Percentiles rank a stretch among this genome's conserved stretches.
Conservation (phyloP, 176 grass and related monocot species). For the Aegilops bicornis region DNA sequence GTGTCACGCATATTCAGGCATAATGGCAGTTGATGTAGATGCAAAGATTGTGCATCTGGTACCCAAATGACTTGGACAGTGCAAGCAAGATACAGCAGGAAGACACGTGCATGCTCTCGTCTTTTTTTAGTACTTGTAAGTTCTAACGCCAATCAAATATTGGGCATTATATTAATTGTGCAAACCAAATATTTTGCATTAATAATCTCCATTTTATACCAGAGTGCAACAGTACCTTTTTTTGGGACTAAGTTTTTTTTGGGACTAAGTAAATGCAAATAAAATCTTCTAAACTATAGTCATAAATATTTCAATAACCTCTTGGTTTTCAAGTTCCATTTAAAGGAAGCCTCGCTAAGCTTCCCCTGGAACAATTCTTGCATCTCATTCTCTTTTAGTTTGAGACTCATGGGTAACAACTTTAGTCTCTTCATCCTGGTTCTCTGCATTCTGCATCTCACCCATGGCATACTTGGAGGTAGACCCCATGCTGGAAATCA, state of each 20-base stretch:
- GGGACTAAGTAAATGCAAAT: not conserved
- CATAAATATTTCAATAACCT: not conserved
- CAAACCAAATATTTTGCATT: not conserved
- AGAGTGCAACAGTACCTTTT: not conserved
- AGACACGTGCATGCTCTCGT: no score
- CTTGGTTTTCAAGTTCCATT: not conserved
- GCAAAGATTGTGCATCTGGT: no score
- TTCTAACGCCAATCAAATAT: not conserved
- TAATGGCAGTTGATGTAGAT: no score
- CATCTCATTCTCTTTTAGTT: not conserved
- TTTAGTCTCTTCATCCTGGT: not conserved
- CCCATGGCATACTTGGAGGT: not conserved
- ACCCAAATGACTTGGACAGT: not conserved
- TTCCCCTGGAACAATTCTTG: not conserved
- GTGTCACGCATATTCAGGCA: not conserved
- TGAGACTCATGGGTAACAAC: not conserved
- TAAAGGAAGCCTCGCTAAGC: not conserved
- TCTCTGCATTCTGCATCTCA: not conserved
- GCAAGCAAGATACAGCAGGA: not conserved
- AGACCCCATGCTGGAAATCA: not conserved
- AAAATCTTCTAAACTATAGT: not conserved
- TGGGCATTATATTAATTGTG: not conserved
- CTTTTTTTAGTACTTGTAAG: not conserved
- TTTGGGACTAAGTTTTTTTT: not conserved
- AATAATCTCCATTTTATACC: not conserved